Evolutionary conservation across 1,284 basidiomycete species (phyloP).

Genomic region (Microbotryum silenes-acaulis): DNA sequence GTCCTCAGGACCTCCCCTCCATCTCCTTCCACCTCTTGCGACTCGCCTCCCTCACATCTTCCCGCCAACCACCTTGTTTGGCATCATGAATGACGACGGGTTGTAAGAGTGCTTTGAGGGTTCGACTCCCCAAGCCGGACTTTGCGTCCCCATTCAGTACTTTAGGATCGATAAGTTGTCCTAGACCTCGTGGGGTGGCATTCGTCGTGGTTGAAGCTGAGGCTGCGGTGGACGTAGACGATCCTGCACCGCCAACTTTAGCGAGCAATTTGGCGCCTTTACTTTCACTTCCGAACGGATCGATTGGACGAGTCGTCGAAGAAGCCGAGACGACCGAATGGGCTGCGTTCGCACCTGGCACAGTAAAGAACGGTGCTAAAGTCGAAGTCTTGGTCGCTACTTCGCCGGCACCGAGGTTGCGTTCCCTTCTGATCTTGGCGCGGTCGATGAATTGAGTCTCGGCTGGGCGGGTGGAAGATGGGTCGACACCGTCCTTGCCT

Average conservation of each 20-base stretch:
- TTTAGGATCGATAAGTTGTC: too few species aligned
- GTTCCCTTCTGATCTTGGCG: slow-evolving; percentile 16
- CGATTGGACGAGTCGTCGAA: background rate
- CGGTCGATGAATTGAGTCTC: slow-evolving; percentile 14
- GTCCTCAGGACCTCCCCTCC: too few species aligned
- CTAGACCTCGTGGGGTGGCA: too few species aligned
- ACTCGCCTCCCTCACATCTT: background rate
- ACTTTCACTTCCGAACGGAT: slow-evolving; percentile 20
- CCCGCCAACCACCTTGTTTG: background rate
- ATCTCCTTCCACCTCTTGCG: too few species aligned
- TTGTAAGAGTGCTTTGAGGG: too few species aligned
- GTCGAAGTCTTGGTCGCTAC: background rate
- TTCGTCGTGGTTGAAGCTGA: too few species aligned
- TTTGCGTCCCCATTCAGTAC: too few species aligned
- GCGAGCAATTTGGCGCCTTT: slow-evolving; percentile 19
- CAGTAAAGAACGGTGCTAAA: slow-evolving; percentile 13
- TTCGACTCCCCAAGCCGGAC: too few species aligned
- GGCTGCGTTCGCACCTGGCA: slow-evolving; percentile 10
- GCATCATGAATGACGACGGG: too few species aligned
- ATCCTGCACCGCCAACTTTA: slow-evolving; percentile 2
- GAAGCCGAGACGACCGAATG: background rate
- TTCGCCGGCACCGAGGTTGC: background rate
- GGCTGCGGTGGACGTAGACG: background rate
- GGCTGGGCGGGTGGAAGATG: too few species aligned
- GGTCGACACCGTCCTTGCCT: too few species aligned